Conservation (phyloP, 768 basidiomycete species). For the Mycena haematopus region DNA sequence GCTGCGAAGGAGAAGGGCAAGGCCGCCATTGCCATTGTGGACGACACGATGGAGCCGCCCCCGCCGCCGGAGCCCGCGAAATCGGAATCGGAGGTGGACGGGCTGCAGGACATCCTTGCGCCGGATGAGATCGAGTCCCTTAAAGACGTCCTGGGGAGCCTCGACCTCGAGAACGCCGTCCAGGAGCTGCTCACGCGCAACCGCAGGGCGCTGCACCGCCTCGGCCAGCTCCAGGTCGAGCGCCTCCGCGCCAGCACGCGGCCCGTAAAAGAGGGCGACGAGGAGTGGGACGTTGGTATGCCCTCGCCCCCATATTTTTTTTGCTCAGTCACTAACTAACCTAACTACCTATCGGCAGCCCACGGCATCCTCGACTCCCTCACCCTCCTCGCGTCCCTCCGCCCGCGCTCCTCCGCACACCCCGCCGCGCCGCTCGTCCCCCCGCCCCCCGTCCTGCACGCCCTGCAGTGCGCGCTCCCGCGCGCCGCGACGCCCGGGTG, state of each 20-base stretch:
- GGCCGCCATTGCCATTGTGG: neutral
- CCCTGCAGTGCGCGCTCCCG: slow-evolving; percentile 74
- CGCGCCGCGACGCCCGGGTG: slow-evolving; percentile 66
- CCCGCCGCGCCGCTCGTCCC: slow-evolving; percentile 59
- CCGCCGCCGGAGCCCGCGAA: slow-evolving; percentile 28
- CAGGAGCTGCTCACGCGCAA: slow-evolving; percentile 74
- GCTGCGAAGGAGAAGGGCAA: neutral
- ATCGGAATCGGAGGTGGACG: slow-evolving; percentile 51
- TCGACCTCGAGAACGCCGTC: slow-evolving; percentile 74
- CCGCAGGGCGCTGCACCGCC: slow-evolving; percentile 61
- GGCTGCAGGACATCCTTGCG: slow-evolving; percentile 50
- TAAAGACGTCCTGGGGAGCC: slow-evolving; percentile 62
- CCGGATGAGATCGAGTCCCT: slow-evolving; percentile 61
- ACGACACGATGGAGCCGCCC: neutral
- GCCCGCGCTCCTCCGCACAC: slow-evolving; percentile 62
- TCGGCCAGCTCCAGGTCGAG: slow-evolving; percentile 69
- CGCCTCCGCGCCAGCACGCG: slow-evolving; percentile 56
- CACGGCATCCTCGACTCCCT: slow-evolving; percentile 77
- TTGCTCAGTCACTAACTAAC: slow-evolving; percentile 25
- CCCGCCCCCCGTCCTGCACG: slow-evolving; percentile 67
- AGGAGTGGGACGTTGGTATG: slow-evolving; percentile 86
- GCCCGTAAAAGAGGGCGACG: slow-evolving; percentile 68
- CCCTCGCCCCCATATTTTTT: slow-evolving; percentile 12
- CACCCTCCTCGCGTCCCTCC: slow-evolving; percentile 68
- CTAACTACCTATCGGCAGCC: slow-evolving; percentile 53